Conservation (phyloP, 2,329 filamentous ascomycete species). For the Aspergillus sp. region DNA sequence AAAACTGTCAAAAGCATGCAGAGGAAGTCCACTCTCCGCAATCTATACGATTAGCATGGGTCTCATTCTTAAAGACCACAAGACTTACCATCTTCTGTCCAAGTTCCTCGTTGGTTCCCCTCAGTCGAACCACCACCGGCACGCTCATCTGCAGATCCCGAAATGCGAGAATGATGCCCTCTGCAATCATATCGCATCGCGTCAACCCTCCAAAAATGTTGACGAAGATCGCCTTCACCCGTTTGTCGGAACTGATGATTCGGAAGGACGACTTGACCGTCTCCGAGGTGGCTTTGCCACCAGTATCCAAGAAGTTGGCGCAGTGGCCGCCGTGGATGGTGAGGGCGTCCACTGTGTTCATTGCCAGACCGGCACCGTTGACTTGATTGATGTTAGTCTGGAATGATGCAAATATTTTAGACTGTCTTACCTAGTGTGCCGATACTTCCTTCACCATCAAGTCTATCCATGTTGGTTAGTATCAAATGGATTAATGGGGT, state of each 20-base stretch:
- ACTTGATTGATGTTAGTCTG: constrained; percentile 41
- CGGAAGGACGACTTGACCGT: constrained; percentile 76
- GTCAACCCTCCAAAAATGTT: constrained; percentile 70
- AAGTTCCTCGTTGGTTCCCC: constrained; percentile 68
- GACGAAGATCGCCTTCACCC: constrained; percentile 68
- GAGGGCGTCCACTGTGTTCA: constrained; percentile 85
- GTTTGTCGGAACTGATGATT: constrained; percentile 64
- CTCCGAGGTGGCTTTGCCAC: constrained; percentile 77
- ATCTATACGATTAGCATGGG: constrained; percentile 40
- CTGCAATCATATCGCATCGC: constrained; percentile 75
- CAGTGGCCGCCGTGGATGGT: constrained; percentile 61
- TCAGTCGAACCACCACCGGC: constrained; percentile 71
- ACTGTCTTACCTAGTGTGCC: constrained; percentile 58
- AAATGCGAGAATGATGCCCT: constrained; percentile 69
- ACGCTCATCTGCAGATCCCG: constrained; percentile 61
- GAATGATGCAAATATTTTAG: background rate
- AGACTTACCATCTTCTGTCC: constrained; percentile 59
- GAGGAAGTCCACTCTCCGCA: constrained; percentile 59
- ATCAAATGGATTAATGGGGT: background rate
- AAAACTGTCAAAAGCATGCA: constrained; percentile 71
- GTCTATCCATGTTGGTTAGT: constrained; percentile 18
- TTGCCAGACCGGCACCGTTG: constrained; percentile 83
- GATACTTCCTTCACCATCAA: constrained; percentile 56
- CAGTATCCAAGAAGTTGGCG: constrained; percentile 85
- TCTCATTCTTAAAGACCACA: constrained; percentile 6